These are phyloP conservation scores for Echria macrotheca DNA, from an alignment of 495 filamentous ascomycete genomes.

Conservation along the genomic window DNA sequence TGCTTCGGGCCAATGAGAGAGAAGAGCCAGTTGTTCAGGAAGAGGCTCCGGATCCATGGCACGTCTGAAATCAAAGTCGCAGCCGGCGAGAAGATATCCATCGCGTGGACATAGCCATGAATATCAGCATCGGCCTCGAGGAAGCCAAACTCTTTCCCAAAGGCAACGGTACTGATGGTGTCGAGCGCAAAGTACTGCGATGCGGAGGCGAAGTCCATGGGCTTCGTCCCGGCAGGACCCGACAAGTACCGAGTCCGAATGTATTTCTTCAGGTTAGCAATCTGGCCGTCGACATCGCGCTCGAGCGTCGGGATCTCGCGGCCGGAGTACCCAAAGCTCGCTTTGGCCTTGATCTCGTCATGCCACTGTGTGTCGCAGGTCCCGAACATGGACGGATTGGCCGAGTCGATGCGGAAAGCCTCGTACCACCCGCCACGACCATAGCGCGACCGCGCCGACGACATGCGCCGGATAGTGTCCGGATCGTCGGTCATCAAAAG, in stretches of 20 bases:
- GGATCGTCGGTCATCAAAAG: background rate
- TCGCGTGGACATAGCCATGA: background rate
- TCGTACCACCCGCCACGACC: background rate
- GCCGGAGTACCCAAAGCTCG: background rate
- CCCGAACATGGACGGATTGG: background rate
- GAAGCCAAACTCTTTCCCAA: background rate
- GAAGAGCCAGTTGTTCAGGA: background rate
- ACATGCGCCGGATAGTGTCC: background rate
- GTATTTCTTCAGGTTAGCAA: constrained; percentile 25
- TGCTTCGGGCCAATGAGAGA: constrained; percentile 24
- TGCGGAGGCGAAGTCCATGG: constrained; percentile 14
- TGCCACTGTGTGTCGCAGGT: background rate
- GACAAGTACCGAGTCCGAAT: constrained; percentile 30
- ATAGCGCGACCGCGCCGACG: background rate
- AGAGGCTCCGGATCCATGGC: background rate
- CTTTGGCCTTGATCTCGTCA: background rate
- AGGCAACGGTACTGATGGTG: background rate
- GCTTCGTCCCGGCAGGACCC: constrained; percentile 38
- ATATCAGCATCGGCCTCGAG: background rate
- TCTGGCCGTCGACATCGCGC: background rate
- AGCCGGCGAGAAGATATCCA: background rate
- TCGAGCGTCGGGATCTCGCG: background rate
- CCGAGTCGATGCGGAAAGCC: background rate
- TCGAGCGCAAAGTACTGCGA: background rate
- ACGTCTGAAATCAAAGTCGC: background rate